These are phyloP conservation scores for Paramecium primaurelia DNA, from an alignment of 73 alveolate species.

Conservation along the genomic window DNA sequence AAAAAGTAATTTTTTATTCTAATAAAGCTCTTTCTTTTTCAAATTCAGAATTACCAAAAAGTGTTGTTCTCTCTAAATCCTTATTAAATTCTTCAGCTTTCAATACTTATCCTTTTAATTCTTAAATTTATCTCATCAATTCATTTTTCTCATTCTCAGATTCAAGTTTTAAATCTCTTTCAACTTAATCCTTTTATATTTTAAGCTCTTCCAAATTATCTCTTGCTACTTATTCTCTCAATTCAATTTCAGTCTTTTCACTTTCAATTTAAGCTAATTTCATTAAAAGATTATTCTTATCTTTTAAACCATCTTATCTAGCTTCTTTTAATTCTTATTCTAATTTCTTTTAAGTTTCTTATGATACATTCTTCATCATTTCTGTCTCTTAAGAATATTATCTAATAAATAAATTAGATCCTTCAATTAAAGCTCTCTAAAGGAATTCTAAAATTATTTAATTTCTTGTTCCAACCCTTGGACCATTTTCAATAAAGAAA, in stretches of 20 bases:
- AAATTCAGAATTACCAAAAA: constrained; percentile 69
- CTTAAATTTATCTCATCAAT: constrained; percentile 66
- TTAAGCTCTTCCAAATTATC: constrained; percentile 71
- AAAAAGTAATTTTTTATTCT: constrained; percentile 76
- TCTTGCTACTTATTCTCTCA: constrained; percentile 76
- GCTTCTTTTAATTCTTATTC: constrained; percentile 78
- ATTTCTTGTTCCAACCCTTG: constrained; percentile 79
- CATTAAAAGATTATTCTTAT: constrained; percentile 59
- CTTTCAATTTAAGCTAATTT: constrained; percentile 66
- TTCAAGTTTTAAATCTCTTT: constrained; percentile 71
- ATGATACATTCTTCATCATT: constrained; percentile 61
- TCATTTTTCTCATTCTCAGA: constrained; percentile 71
- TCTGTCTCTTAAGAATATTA: constrained; percentile 64
- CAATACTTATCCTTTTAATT: constrained; percentile 63
- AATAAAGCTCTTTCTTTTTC: constrained; percentile 87
- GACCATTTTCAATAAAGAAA: constrained; percentile 80
- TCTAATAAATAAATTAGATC: constrained; percentile 71
- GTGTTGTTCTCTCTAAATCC: constrained; percentile 73
- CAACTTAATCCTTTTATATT: constrained; percentile 74
- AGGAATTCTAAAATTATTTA: constrained; percentile 73
- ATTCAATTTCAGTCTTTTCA: constrained; percentile 82
- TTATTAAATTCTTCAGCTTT: constrained; percentile 71
- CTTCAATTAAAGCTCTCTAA: constrained; percentile 71
- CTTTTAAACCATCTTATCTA: constrained; percentile 67
- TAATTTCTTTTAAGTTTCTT: constrained; percentile 67